Evolutionary conservation across 257 asterid genomes (phyloP), one percentile per base, ranked within the genome.

Genomic region (Capsicum rhomboideum): DNA sequence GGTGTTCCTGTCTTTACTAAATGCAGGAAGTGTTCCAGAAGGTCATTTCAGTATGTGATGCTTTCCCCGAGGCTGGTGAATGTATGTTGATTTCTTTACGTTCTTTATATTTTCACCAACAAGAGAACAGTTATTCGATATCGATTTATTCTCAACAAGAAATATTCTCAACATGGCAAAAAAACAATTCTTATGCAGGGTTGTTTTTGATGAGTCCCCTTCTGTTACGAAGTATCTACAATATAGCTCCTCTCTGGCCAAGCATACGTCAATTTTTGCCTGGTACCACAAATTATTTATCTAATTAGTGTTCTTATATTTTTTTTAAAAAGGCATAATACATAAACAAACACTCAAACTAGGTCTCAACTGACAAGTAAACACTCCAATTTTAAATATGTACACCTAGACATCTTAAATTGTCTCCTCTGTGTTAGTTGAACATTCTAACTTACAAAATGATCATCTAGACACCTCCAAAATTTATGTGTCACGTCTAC

Each of bases 31-130:
- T 86, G 55, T 91, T 95, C 93, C 90, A 88, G 91, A 86, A 85
- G 31, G 83, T 86, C 81, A 92, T 89, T 78, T 88, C 90, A 78
- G 31, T 90, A 66, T 93, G 93, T 74, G 97, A 93, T 79, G 91
- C 92, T 79, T 95, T 92, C 87, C 98, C 96, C 7, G 90, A 86
- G n/a, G 91, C 92, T 8, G 87, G 95, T 42, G 93, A 93, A 85
- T 61, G 98, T 95, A 89, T 0, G 94, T 83, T 20, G n/a, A 79
- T 68, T 75, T 50, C 26, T 75, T 75, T 72, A 21, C 20, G 28
- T 31, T 67, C 54, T 78, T 50, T 28, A 77, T 50, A 0, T 20
- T 50, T 50, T 26, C 80, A 75, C 6, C 61, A 50, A 77, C 17
- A 26, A 77, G 42, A 50, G 63, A 77, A 77, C 8, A 0, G n/a